A percentile compares a stretch with the other conserved stretches of the same genome.
These are phyloP conservation scores for Achaetomiella virescens DNA, from an alignment of 495 filamentous ascomycete genomes.

Conservation along the genomic window DNA sequence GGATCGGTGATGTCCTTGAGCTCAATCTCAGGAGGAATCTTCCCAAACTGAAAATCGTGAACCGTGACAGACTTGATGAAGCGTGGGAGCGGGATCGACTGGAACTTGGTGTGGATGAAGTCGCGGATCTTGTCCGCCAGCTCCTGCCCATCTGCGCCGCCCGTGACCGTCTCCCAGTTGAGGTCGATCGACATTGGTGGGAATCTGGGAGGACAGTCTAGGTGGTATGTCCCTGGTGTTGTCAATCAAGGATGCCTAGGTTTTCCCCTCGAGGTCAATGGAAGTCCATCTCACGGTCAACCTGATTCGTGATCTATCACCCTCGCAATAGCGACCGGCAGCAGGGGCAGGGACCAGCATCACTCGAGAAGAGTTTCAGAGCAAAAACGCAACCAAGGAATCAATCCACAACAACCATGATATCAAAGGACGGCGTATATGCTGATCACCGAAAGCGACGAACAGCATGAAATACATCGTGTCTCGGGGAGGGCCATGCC, in stretches of 20 bases:
- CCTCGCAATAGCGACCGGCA: background rate
- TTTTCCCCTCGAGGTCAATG: no score
- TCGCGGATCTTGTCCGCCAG: conserved; percentile 80
- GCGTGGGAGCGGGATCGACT: conserved; percentile 79
- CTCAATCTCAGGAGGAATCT: conserved; percentile 73
- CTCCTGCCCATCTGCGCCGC: conserved; percentile 73
- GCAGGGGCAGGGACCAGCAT: no score
- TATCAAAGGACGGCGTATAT: no score
- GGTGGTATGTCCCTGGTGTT: background rate
- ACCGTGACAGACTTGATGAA: conserved; percentile 96
- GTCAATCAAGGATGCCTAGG: background rate
- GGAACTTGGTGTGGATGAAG: conserved; percentile 94
- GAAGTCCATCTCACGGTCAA: no score
- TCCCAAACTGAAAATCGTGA: conserved; percentile 89
- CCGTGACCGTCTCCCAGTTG: conserved; percentile 89
- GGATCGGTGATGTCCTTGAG: conserved; percentile 97
- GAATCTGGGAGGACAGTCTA: background rate
- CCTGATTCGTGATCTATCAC: background rate
- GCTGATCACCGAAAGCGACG: no score
- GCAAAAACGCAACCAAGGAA: no score
- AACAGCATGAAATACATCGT: no score
- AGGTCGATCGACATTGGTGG: conserved; percentile 86
- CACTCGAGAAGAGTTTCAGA: no score
- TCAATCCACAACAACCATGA: no score
- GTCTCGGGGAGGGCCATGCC: no score